Evolutionary conservation across 305 asterid species (phyloP), one percentile per base, ranked within the genome.

Genomic region (Rubia tinctorum): DNA sequence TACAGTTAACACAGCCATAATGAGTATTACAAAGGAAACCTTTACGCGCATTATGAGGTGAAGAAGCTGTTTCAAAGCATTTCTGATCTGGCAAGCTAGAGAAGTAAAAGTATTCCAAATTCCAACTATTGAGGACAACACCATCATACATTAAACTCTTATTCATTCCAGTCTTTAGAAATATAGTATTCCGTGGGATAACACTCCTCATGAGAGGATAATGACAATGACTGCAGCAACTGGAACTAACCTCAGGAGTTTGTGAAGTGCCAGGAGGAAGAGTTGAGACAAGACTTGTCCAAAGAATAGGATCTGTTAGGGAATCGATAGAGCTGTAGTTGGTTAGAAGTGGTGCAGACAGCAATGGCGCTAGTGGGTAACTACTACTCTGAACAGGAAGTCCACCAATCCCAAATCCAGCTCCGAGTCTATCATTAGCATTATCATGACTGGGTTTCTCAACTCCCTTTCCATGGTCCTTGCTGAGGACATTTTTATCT

Each of bases 271-370:
- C 97, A 34, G 84, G 43, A 75, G 96, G 90, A 79, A 88, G 92
- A 75, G 75, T 86, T 18, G 97, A 89, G 72, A 86, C 86, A 40
- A 94, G 88, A 80, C 94, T 84, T 65, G 91, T 81, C 99, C 99
- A 94, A 78, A 89, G 91, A 71, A 80, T 83, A 64, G 97, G 96
- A 51, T 92, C 99, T 68, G 94, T 67, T 71, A 94, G 82, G 66
- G 95, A 82, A 80, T 94, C 98, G 71, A 92, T 84, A 66, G 85
- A 66, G 78, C 58, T 94, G 76, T 90, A 91, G 83, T 75, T 89
- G 73, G 96, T 89, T 63, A 85, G 79, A 77, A 91, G 97, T 27
- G 97, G 97, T 63, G 96, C 95, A 11, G 99, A 87, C 75, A 92
- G 82, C 80, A 90, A 86, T 70, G 97, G 86, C 72, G 88, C 71